Conservation (phyloP, 441 rosid genomes). For the Bocquillonia castaneifolia region DNA sequence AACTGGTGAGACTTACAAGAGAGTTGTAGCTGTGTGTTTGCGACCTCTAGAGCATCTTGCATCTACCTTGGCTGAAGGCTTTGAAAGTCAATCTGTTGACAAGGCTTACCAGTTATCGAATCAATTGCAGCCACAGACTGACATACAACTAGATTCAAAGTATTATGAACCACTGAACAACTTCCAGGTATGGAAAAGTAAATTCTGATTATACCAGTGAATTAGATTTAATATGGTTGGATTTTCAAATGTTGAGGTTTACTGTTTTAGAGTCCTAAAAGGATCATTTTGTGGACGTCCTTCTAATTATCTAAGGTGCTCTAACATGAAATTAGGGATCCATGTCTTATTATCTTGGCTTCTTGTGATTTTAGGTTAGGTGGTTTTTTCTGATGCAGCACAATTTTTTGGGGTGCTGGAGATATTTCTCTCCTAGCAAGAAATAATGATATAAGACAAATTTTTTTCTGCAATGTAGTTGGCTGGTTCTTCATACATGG, state of each 20-base stretch:
- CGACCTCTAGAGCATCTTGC: constrained; percentile 77
- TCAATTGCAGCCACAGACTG: constrained; percentile 43
- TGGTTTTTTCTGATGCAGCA: not conserved
- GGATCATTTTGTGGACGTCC: not conserved
- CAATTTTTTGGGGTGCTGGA: not conserved
- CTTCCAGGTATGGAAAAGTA: constrained; percentile 61
- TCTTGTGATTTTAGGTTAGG: not conserved
- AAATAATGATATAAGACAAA: not conserved
- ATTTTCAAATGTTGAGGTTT: not conserved
- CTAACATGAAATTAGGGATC: not conserved
- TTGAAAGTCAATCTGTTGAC: constrained; percentile 49
- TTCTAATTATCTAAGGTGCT: not conserved
- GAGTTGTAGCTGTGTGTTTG: constrained; percentile 66
- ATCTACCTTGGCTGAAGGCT: constrained; percentile 46
- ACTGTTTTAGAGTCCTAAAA: not conserved
- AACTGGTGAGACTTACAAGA: constrained; percentile 81
- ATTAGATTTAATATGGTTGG: constrained; percentile 1
- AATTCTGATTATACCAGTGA: not conserved
- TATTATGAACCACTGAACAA: constrained; percentile 49
- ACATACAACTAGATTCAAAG: constrained; percentile 41
- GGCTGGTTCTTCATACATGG: not conserved
- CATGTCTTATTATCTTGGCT: not conserved
- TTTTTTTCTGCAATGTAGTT: not conserved
- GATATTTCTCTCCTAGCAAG: no score
- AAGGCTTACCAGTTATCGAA: constrained; percentile 38